Base-by-base conservation (phyloP, 495 filamentous ascomycete genomes). In the Penicillium longicatenatum region DNA sequence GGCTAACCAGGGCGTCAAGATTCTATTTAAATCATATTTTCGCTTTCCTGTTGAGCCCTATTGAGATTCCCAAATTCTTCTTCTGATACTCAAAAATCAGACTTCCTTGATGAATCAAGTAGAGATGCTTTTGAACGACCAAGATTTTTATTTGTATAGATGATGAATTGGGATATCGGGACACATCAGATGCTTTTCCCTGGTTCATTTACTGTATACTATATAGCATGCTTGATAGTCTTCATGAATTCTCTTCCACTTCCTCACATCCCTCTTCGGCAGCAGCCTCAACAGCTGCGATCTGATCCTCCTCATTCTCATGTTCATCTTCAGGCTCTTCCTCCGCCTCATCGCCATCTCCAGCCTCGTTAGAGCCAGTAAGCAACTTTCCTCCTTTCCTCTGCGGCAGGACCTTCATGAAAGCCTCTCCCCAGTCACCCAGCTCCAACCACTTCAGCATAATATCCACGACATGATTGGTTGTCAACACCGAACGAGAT, bases 391-490 rank as follows among this genome's bases (percentile, higher is more conserved):
- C 86, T 37, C 91, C 90, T 76, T 98, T 91, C 41, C 94, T 73
- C 68, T 87, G 88, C 0, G 94, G 94, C 54, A 99, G 88, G 12
- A 93, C 89, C 45, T 84, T 76, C 75, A 93, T 74, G 62, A 99
- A 98, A 0, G 94, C 92, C 62, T 88, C 75, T 1, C 87, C 91
- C 94, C 94, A 99, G 69, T 98, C 88, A 0, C 89, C 87, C 26
- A 82, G 79, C 60, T 96, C 90, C 52, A 99, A 63, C 90, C 94
- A 99, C 57, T 86, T 84, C 29, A 94, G 67, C 90, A 99, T 97
- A 58, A 99, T 98, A 70, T 98, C 94, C 42, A 89, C 80, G 1
- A 99, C 94, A 66, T 99, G 94, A 65, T 98, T 98, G 12, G 92
- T 96, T 6, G 92, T 85, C 43, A 99, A 73, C 3, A 99, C 88